Conservation (phyloP, 1,284 basidiomycete species). For the Naganishia sp. region DNA sequence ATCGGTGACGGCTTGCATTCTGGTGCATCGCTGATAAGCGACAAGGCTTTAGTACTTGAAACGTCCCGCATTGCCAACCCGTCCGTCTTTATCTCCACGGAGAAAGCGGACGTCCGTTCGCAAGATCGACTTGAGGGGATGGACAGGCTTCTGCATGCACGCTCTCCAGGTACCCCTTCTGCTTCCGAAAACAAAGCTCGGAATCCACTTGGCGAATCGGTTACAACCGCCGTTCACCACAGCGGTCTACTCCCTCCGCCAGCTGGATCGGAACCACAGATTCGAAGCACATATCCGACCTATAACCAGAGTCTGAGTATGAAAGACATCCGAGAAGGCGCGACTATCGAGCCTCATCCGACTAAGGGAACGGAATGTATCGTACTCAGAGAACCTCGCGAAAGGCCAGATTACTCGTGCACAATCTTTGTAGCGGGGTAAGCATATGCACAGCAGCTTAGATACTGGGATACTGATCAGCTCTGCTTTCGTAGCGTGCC, state of each 20-base stretch:
- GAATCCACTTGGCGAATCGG: no score
- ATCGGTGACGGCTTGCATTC: no score
- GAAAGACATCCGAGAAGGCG: conserved; percentile 18
- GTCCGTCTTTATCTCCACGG: no score
- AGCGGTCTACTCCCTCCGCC: neutral
- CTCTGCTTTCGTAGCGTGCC: neutral
- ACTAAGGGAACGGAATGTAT: conserved; percentile 10
- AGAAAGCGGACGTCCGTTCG: no score
- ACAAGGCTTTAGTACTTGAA: no score
- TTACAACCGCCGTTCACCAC: neutral
- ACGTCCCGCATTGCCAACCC: no score
- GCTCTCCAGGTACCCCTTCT: no score
- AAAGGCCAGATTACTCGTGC: conserved; percentile 20
- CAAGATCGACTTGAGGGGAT: no score
- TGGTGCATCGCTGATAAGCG: no score
- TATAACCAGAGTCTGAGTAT: neutral
- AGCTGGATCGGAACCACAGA: neutral
- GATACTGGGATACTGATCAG: neutral
- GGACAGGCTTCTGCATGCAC: no score
- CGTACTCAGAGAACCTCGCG: conserved; percentile 12
- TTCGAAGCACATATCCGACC: neutral
- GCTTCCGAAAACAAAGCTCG: no score
- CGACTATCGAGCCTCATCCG: conserved; percentile 17
- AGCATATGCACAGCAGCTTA: neutral
- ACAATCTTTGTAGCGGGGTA: conserved; percentile 29